Conservation (phyloP, 768 basidiomycete species). For the Rhizopogon vinicolor region DNA sequence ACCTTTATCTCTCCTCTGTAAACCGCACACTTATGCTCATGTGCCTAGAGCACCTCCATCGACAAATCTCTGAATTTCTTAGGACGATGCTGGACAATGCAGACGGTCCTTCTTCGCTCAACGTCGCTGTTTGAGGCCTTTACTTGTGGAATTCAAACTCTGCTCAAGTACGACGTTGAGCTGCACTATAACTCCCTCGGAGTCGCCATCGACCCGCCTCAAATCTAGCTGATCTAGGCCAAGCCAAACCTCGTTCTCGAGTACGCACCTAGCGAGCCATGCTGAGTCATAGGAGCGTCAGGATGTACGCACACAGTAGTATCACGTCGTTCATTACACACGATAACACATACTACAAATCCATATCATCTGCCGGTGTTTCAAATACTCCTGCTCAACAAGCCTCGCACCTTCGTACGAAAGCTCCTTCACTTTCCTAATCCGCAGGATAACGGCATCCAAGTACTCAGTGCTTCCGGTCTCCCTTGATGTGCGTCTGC, state of each 20-base stretch:
- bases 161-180: neutral
- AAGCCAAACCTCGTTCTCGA: too few species aligned
- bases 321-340: too few species aligned
- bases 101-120: constrained; percentile 20
- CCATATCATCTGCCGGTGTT: constrained; percentile 51
- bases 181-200: too few species aligned
- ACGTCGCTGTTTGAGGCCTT: neutral
- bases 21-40: neutral
- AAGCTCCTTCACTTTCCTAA: too few species aligned
- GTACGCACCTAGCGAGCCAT: too few species aligned
- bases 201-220: too few species aligned
- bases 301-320: too few species aligned
- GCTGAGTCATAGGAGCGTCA: too few species aligned
- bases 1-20: neutral
- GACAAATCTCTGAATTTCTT: constrained; percentile 55
- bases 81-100: constrained; percentile 53
- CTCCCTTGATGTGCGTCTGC: constrained; percentile 75
- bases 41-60: constrained; percentile 50
- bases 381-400: constrained; percentile 84
- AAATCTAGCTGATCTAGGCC: too few species aligned
- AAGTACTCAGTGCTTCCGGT: constrained; percentile 57
- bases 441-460: constrained; percentile 46
- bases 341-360: constrained; percentile 60
- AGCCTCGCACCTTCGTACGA: constrained; percentile 40
- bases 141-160: too few species aligned